Conservation (phyloP, 176 grass and related monocot genomes). For the Oryza australiensis region DNA sequence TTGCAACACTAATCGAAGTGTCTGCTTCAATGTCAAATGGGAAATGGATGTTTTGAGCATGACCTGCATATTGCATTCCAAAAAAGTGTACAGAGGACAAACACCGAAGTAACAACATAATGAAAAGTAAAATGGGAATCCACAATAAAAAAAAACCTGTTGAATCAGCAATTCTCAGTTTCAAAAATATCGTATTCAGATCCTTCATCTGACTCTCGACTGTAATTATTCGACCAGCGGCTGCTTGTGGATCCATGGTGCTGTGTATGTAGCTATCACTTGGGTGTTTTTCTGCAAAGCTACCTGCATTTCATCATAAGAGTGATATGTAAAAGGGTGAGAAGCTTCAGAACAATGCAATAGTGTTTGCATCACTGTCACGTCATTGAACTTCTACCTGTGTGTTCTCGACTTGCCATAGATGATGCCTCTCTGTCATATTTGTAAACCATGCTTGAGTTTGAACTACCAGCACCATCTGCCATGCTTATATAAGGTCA, state of each 20-base stretch:
- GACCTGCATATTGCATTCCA: constrained; percentile 44
- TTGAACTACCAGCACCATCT: constrained; percentile 42
- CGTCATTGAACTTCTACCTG: constrained; percentile 29
- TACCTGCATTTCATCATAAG: constrained; percentile 47
- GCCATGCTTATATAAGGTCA: constrained; percentile 33
- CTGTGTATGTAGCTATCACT: constrained; percentile 34
- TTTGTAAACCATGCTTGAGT: constrained; percentile 37
- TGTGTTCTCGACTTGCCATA: background rate
- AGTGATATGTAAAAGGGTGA: constrained; percentile 36
- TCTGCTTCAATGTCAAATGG: constrained; percentile 77
- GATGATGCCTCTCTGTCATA: constrained; percentile 32
- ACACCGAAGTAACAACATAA: background rate
- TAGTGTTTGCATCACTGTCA: background rate
- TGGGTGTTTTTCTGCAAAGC: constrained; percentile 30
- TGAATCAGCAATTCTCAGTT: constrained; percentile 72
- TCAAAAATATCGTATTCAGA: constrained; percentile 78
- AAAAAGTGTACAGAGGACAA: background rate
- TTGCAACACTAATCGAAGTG: constrained; percentile 78
- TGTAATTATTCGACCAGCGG: constrained; percentile 46
- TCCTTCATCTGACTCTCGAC: constrained; percentile 71
- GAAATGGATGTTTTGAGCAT: constrained; percentile 78
- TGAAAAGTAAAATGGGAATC: background rate
- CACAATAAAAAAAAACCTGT: constrained; percentile 53
- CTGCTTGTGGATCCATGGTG: constrained; percentile 20
- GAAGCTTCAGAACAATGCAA: background rate